Conservation (phyloP, 108 stramenopile species). For the Cylindrotheca fusiformis region DNA sequence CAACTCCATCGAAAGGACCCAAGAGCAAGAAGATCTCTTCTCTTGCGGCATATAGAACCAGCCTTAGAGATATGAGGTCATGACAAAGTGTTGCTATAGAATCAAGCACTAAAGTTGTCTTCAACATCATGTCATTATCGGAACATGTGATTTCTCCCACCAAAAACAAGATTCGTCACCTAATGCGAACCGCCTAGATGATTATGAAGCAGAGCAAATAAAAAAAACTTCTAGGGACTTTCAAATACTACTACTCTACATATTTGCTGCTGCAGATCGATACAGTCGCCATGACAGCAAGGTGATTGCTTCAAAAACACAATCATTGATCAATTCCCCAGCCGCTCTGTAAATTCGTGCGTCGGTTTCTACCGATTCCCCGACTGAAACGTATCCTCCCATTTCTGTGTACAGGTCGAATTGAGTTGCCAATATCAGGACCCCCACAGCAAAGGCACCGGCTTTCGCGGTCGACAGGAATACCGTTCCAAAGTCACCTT, state of each 20-base stretch:
- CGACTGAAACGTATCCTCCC: slow-evolving; percentile 56
- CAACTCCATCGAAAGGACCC: too few relatives aligned
- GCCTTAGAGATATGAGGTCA: too few relatives aligned
- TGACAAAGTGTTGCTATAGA: too few relatives aligned
- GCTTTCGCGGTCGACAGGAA: slow-evolving; percentile 54
- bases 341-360: slow-evolving; percentile 46
- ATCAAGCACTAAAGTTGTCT: too few relatives aligned
- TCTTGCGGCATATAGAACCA: too few relatives aligned
- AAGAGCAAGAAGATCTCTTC: too few relatives aligned
- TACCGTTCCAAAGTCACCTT: slow-evolving; percentile 48
- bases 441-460: slow-evolving; percentile 71
- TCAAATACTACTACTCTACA: not conserved
- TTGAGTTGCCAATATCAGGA: slow-evolving; percentile 76
- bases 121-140: too few relatives aligned
- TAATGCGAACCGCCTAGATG: too few relatives aligned
- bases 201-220: too few relatives aligned
- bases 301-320: slow-evolving; percentile 63
- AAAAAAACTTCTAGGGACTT: too few relatives aligned
- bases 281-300: slow-evolving; percentile 54
- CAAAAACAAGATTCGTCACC: too few relatives aligned
- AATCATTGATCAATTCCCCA: slow-evolving; percentile 72
- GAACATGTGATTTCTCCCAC: too few relatives aligned
- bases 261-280: slow-evolving; percentile 10
- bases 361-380: slow-evolving; percentile 68
- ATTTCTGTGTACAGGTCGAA: slow-evolving; percentile 62